Evolutionary conservation across 2,329 filamentous ascomycete species (phyloP), one percentile per base, ranked within the genome.

Genomic region (Penicillium expansum): DNA sequence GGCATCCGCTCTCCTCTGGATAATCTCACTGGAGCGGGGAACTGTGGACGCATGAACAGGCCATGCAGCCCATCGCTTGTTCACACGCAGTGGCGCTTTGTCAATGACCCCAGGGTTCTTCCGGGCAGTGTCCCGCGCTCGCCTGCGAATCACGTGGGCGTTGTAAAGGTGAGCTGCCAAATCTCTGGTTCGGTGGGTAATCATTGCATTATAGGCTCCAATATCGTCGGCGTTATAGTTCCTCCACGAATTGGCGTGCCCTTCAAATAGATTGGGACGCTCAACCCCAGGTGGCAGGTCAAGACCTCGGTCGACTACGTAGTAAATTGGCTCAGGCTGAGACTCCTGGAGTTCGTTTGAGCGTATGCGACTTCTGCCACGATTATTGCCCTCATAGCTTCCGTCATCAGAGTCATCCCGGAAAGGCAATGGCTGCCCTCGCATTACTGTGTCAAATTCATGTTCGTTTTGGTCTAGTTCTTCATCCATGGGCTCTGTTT

Each of bases 201-300:
- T 82, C 54, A 96, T 77, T 8, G 87, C 86, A 5, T 80, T 77
- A 56, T 83, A 82, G 2, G 90, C 80, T 8, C 81, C 79, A 55
- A 92, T 83, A 74, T 97, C 94, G 73, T 94, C 89, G 60, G 89
- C 86, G 16, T 90, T 95, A 89, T 96, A 94, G 73, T 93, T 90
- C 60, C 83, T 81, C 91, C 92, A 96, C 62, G 86, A 87, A 33
- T 82, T 82, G 16, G 82, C 74, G 1, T 82, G 74, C 1, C 91
- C 90, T n/a, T 37, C 35, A 58, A 60, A 67, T 33, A 64, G 51
- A 69, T 94, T 94, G 10, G 86, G 86, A 2, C 88, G 83, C 33
- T 57, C 53, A 37, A 44, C 51, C 3, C 60, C 62, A 6, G 57
- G 52, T 14, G 56, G 59, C 8, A 65, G 52, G 42, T 67, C 64